A percentile compares a stretch with the other conserved stretches of the same genome.
Evolutionary conservation across 805 yeast genomes (phyloP).

Genomic region (Monosporozyma servazzii): DNA sequence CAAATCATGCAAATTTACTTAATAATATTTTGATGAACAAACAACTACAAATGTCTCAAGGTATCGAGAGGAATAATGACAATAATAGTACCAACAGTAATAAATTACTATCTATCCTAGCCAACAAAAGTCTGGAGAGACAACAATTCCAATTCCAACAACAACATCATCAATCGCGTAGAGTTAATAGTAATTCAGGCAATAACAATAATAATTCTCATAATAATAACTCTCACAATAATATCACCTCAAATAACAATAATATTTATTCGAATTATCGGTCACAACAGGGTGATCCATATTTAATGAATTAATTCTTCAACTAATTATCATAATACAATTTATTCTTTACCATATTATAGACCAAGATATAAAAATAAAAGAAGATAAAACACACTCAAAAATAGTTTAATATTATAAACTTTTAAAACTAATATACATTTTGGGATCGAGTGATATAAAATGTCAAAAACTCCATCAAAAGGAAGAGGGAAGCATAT

Average conservation of each 20-base stretch:
- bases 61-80: slow-evolving; percentile 2
- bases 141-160: slow-evolving; percentile 6
- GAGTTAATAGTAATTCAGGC: neutral
- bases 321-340: neutral
- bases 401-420: too few relatives aligned
- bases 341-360: too few relatives aligned
- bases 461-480: too few relatives aligned
- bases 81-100: neutral
- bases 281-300: slow-evolving; percentile 15
- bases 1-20: slow-evolving; percentile 1
- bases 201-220: neutral
- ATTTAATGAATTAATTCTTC: slow-evolving; percentile 8
- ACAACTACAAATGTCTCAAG: slow-evolving; percentile 4
- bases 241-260: slow-evolving; percentile 1
- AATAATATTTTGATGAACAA: slow-evolving; percentile 6
- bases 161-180: slow-evolving; percentile 4
- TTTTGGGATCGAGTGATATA: too few relatives aligned
- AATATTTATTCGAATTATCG: slow-evolving; percentile 1
- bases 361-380: too few relatives aligned
- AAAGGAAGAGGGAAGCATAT: too few relatives aligned
- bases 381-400: neutral
- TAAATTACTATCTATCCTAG: neutral
- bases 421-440: too few relatives aligned
- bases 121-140: slow-evolving; percentile 12
- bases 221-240: neutral